Base-by-base conservation (phyloP, 352 stramenopile species). In the Aphanomyces stellatus region DNA sequence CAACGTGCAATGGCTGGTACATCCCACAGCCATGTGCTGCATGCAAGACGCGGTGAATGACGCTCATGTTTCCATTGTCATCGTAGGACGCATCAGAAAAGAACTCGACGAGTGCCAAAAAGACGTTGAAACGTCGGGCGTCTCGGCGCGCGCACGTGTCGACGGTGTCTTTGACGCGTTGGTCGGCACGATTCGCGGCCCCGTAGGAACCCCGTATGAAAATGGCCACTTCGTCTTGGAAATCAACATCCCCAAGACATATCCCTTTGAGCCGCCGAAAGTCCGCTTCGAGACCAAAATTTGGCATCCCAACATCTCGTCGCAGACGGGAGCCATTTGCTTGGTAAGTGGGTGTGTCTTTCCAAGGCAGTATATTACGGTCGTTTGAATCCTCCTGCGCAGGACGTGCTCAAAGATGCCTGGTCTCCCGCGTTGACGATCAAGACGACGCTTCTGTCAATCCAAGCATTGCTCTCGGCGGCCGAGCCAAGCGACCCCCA, bases 241-340 rank as follows among this genome's bases (percentile, higher is more conserved):
- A 74, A 98, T 98, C 71, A 71, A 85, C 48, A 98, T 99, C 74
- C 93, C 95, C 6, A 69, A 62, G 62, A 90, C 81, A 51, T 93
- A 93, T 84, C 96, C 96, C 1, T 99, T 99, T 72, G 95, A 98
- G 76, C 96, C 95, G 40, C 96, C 96, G 1, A 98, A 97, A 70
- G 88, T 94, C 74, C 82, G 82, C 68, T 98, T 98, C 71, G 74
- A 91, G 31, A 97, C 91, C 55, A 97, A 98, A 76, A 97, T 98
- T 70, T 98, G 92, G 91, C 96, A 99, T 76, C 96, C 96, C 1
- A 99, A 99, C 73, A 97, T 99, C 72, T 98, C 88, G 19, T 98
- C 91, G 3, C 93, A 98, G 80, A 98, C 95, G 7, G 96, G 96
- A 30, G 93, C 93, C 10, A 99, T 99, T 75, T 99, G 96, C 72